phyloP scores from a whole-genome alignment of 2,329 filamentous ascomycete genomes.

The Pseudomassariella vexata region DNA sequence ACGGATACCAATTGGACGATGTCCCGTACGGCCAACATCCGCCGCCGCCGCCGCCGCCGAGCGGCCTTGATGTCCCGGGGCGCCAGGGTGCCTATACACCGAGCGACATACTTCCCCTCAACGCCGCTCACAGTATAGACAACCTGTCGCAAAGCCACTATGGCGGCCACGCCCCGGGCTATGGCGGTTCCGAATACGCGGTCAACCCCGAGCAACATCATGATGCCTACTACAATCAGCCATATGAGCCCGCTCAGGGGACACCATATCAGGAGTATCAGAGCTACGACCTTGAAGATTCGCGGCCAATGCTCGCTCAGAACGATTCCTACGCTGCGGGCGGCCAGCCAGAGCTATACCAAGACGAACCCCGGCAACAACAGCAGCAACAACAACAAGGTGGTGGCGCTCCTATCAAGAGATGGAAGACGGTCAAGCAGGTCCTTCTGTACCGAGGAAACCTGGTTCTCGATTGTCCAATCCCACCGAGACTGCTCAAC shows the following conservation, averaged over 20 bases:
- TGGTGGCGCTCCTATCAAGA: conserved; percentile 60
- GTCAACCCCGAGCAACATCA: conserved; percentile 81
- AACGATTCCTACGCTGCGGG: conserved; percentile 40
- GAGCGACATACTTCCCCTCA: conserved; percentile 72
- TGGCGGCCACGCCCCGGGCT: conserved; percentile 30
- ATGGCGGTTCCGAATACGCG: conserved; percentile 61
- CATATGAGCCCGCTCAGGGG: conserved; percentile 67
- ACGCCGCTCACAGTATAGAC: conserved; percentile 64
- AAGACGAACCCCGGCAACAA: conserved; percentile 33
- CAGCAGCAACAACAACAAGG: conserved; percentile 38
- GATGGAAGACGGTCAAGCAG: conserved; percentile 98
- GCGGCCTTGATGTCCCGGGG: conserved; percentile 64
- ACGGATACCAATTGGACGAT: conserved; percentile 79
- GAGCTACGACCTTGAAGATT: conserved; percentile 67
- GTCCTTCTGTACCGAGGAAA: conserved; percentile 97
- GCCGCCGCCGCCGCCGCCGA: conserved; percentile 16
- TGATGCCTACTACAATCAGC: conserved; percentile 78
- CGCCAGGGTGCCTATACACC: conserved; percentile 52
- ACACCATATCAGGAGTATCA: conserved; percentile 53
- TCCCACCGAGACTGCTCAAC: conserved; percentile 80
- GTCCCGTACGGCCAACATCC: conserved; percentile 56
- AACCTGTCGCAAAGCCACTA: conserved; percentile 41
- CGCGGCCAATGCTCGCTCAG: conserved; percentile 68
- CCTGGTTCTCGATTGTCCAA: conserved; percentile 91
- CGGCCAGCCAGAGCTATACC: conserved; percentile 34